These are phyloP conservation scores for Takashimella koratensis DNA, from an alignment of 1,284 basidiomycete species.

Conservation along the genomic window DNA sequence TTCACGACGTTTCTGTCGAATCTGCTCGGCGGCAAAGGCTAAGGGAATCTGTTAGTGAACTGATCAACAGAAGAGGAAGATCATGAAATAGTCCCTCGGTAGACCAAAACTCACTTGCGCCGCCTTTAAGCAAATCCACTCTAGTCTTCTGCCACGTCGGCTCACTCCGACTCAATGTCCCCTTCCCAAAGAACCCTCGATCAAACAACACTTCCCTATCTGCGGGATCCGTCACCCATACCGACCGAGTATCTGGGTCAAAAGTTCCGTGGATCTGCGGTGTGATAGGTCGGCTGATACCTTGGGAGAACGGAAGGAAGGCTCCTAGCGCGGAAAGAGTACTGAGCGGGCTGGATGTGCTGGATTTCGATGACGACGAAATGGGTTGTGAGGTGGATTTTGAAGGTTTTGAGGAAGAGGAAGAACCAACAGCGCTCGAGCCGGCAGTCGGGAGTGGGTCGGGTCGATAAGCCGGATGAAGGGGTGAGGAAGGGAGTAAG, in stretches of 20 bases:
- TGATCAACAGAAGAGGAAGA: background rate
- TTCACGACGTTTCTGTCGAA: slow-evolving; percentile 74
- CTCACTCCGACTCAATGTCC: slow-evolving; percentile 86
- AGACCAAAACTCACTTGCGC: slow-evolving; percentile 38
- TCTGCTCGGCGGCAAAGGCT: slow-evolving; percentile 60
- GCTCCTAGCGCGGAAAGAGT: too few relatives aligned
- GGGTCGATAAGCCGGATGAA: slow-evolving; percentile 19
- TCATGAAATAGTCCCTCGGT: background rate
- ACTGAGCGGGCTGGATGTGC: too few relatives aligned
- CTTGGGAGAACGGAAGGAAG: too few relatives aligned
- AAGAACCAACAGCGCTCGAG: too few relatives aligned
- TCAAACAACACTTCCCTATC: slow-evolving; percentile 75
- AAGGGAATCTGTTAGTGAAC: background rate
- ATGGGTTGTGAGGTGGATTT: slow-evolving; percentile 24
- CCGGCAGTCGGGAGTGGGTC: background rate
- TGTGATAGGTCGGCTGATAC: background rate
- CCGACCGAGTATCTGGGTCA: slow-evolving; percentile 68
- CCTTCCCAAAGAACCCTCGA: slow-evolving; percentile 95
- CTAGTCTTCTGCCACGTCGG: slow-evolving; percentile 84
- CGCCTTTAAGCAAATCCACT: slow-evolving; percentile 58
- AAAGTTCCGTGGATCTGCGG: slow-evolving; percentile 40
- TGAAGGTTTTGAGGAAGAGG: too few relatives aligned
- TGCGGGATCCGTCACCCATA: slow-evolving; percentile 66
- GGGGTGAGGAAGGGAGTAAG: slow-evolving; percentile 33
- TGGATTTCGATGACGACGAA: too few relatives aligned